These are phyloP conservation scores for Erodium moschatum DNA, from an alignment of 441 rosid species.

Conservation along the genomic window DNA sequence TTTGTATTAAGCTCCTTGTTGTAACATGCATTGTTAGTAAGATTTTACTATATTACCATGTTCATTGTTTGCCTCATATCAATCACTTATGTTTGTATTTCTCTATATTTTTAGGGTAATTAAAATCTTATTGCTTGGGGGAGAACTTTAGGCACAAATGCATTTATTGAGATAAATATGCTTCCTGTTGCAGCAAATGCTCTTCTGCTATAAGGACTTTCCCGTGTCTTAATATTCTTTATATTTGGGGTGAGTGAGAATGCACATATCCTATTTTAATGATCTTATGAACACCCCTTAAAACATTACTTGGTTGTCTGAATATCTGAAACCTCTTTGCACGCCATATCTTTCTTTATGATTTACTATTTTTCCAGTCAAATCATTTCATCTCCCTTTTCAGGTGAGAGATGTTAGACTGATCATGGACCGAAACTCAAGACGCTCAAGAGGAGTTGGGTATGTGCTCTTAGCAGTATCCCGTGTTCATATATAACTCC, in stretches of 20 bases:
- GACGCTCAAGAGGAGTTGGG: constrained; percentile 97
- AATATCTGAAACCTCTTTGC: not conserved
- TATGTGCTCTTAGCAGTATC: constrained; percentile 33
- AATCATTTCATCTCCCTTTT: constrained; percentile 12
- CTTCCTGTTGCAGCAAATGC: constrained; percentile 23
- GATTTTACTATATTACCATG: not conserved
- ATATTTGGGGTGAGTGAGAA: constrained; percentile 24
- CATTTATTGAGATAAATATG: constrained; percentile 23
- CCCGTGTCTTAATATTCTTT: constrained; percentile 29
- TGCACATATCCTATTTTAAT: constrained; percentile 11
- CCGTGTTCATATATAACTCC: constrained; percentile 28
- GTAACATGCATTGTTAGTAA: not conserved
- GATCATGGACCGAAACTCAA: constrained; percentile 91
- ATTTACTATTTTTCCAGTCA: constrained; percentile 8
- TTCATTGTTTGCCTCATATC: not conserved
- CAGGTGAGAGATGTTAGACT: constrained; percentile 92
- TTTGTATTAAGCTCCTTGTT: not conserved
- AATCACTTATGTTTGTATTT: not conserved
- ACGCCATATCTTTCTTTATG: constrained; percentile 7
- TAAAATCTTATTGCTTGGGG: constrained; percentile 8
- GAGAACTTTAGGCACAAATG: constrained; percentile 17
- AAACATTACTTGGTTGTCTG: constrained; percentile 14
- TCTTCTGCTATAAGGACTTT: constrained; percentile 26
- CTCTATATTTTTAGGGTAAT: not conserved
- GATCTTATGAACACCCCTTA: constrained; percentile 5